Evolutionary conservation across 352 stramenopile genomes (phyloP).

Genomic region (Phytophthora foliorum): DNA sequence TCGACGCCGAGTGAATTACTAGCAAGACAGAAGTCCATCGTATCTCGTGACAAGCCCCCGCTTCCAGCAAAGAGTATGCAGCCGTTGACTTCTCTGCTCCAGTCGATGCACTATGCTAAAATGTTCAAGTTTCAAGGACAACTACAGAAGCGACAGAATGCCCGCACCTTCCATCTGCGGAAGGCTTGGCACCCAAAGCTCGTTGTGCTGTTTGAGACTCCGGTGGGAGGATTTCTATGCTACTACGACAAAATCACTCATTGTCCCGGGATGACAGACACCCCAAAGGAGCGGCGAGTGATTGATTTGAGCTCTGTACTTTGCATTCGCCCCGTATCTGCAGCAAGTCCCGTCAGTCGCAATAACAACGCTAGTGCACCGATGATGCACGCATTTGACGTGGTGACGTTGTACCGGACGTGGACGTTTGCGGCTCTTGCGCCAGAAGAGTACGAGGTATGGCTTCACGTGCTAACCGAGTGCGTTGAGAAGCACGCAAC

Average conservation of each 20-base stretch:
- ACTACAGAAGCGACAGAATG: slow-evolving; percentile 57
- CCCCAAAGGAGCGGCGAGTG: slow-evolving; percentile 61
- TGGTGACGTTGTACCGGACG: slow-evolving; percentile 79
- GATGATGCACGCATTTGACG: slow-evolving; percentile 58
- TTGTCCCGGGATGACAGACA: slow-evolving; percentile 62
- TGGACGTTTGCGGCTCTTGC: slow-evolving; percentile 75
- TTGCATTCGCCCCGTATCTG: slow-evolving; percentile 68
- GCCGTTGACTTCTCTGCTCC: slow-evolving; percentile 37
- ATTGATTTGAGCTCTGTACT: slow-evolving; percentile 78
- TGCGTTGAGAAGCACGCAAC: slow-evolving; percentile 67
- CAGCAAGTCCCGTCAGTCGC: slow-evolving; percentile 7
- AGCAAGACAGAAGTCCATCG: slow-evolving; percentile 39
- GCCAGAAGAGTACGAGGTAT: slow-evolving; percentile 60
- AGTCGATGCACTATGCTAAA: slow-evolving; percentile 56
- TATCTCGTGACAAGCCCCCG: slow-evolving; percentile 40
- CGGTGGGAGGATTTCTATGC: slow-evolving; percentile 71
- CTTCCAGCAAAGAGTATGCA: slow-evolving; percentile 26
- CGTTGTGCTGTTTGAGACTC: slow-evolving; percentile 65
- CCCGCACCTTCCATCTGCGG: slow-evolving; percentile 64
- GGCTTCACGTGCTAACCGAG: slow-evolving; percentile 65
- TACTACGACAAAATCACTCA: slow-evolving; percentile 81
- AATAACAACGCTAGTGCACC: background rate
- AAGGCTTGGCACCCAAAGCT: slow-evolving; percentile 72
- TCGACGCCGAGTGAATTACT: slow-evolving; percentile 36
- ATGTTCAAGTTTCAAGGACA: slow-evolving; percentile 70